Base-by-base conservation (phyloP, 768 basidiomycete genomes). In the Pisolithus sp. region DNA sequence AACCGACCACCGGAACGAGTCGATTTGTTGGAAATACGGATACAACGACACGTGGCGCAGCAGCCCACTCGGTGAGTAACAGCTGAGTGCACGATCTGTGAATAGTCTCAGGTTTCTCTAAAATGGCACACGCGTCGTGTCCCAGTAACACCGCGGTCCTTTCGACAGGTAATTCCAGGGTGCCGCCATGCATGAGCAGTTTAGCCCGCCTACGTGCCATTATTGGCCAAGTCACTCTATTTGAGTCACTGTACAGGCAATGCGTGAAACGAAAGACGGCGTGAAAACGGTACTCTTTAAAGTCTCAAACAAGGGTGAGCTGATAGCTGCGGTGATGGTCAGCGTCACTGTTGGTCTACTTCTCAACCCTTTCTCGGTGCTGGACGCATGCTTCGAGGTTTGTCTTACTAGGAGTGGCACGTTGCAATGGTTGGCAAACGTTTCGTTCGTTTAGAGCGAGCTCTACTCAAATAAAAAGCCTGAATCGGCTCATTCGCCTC, bases 311-410 rank as follows among this genome's bases (percentile, higher is more conserved):
- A 76, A 82, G 59, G 93, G 93, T 2, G 95, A 97, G 65, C 75
- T 96, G 0, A 52, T 94, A 15, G 84, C 93, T 0, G 94, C 94
- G 3, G 93, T 91, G 0, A 79, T 85, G 1, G 81, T 88, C 1
- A 81, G 94, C 53, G 81, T 91, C 10, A 75, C 70, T 0, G 86
- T 95, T 2, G 93, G 94, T 2, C 81, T 94, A 59, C 52, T 93
- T 2, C 62, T 97, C 54, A 97, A 94, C 64, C 94, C 94, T 0
- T 83, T 96, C 58, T 86, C 94, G 5, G 83, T 97, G 15, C 71
- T 96, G 43, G 96, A 97, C 71, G 89, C 92, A 21, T 82, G 93
- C 18, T 94, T 85, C 58, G 94, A 97, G 81, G 93, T 86, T 36
- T 39, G 78, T 62, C n/a, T 62, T 12, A 20, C 6, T n/a, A 18